Percentiles rank a stretch among this genome's conserved stretches.
Evolutionary conservation across 169 alveolate species (phyloP).

Genomic region (Plasmodium relictum): DNA sequence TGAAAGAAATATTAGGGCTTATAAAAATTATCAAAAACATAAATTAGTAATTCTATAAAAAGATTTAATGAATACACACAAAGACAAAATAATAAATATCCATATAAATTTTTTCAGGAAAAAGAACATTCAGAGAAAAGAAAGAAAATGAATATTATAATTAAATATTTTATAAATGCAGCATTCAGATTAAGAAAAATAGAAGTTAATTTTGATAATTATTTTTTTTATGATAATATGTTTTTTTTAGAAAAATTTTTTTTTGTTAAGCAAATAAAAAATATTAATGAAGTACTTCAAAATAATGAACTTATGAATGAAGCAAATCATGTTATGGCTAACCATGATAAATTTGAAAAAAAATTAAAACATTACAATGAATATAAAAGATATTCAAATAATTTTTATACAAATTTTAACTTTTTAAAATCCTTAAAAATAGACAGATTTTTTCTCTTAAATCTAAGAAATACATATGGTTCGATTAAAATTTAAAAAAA

Average conservation of each 20-base stretch:
- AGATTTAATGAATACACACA: too few relatives aligned
- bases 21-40: conserved; percentile 17
- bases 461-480: conserved; percentile 23
- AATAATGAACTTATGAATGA: conserved; percentile 22
- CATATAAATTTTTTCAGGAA: conserved; percentile 36
- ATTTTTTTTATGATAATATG: conserved; percentile 30
- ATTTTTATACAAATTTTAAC: not conserved
- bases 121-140: conserved; percentile 13
- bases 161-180: conserved; percentile 29
- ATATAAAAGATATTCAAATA: not conserved
- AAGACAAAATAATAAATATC: not conserved
- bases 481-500: not conserved
- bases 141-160: conserved; percentile 22
- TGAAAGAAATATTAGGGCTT: conserved; percentile 21
- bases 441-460: conserved; percentile 19
- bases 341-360: conserved; percentile 2
- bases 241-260: conserved; percentile 36
- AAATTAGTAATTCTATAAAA: conserved; percentile 23
- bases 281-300: conserved; percentile 34
- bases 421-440: conserved; percentile 29
- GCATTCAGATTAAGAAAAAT: conserved; percentile 22
- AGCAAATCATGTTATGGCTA: not conserved
- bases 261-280: conserved; percentile 45
- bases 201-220: conserved; percentile 29
- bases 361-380: not conserved